Percentiles rank a stretch among this genome's conserved stretches.
These are phyloP conservation scores for Xylaria polymorpha DNA, from an alignment of 2,329 filamentous ascomycete species.

Conservation along the genomic window DNA sequence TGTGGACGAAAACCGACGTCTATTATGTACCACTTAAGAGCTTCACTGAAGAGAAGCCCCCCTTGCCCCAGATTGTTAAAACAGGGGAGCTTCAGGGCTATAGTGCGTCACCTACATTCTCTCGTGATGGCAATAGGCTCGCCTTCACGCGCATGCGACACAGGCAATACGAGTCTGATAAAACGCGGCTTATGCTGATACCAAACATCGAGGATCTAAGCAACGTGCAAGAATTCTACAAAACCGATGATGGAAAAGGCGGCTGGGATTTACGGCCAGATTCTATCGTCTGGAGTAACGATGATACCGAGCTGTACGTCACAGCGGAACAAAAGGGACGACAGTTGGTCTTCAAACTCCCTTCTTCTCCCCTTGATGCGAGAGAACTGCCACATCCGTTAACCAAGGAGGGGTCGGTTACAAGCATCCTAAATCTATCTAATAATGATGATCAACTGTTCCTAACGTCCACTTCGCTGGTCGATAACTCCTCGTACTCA, in stretches of 20 bases:
- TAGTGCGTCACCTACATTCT: constrained; percentile 75
- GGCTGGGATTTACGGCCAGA: constrained; percentile 71
- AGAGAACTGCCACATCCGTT: constrained; percentile 62
- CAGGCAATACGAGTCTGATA: constrained; percentile 84
- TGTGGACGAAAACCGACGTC: constrained; percentile 84
- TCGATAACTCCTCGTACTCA: constrained; percentile 78
- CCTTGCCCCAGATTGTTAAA: constrained; percentile 63
- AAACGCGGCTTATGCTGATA: constrained; percentile 73
- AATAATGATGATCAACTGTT: constrained; percentile 64
- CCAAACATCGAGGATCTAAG: constrained; percentile 68
- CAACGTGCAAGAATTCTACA: constrained; percentile 71
- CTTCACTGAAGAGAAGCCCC: constrained; percentile 66
- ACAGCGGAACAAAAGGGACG: constrained; percentile 77
- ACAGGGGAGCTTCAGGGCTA: constrained; percentile 73
- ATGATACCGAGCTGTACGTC: constrained; percentile 75
- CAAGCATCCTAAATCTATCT: constrained; percentile 64
- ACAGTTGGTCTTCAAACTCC: constrained; percentile 70
- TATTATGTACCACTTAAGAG: constrained; percentile 76
- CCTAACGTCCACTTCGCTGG: constrained; percentile 73
- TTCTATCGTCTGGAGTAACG: constrained; percentile 65
- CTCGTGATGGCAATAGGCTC: constrained; percentile 74
- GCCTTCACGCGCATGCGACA: constrained; percentile 84
- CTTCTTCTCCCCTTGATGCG: constrained; percentile 64
- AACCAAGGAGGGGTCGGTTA: constrained; percentile 65
- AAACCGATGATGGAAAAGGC: constrained; percentile 71